A percentile compares a stretch with the other conserved stretches of the same genome.
Evolutionary conservation across 108 stramenopile species (phyloP).

Genomic region (Fistulifera pelliculosa): DNA sequence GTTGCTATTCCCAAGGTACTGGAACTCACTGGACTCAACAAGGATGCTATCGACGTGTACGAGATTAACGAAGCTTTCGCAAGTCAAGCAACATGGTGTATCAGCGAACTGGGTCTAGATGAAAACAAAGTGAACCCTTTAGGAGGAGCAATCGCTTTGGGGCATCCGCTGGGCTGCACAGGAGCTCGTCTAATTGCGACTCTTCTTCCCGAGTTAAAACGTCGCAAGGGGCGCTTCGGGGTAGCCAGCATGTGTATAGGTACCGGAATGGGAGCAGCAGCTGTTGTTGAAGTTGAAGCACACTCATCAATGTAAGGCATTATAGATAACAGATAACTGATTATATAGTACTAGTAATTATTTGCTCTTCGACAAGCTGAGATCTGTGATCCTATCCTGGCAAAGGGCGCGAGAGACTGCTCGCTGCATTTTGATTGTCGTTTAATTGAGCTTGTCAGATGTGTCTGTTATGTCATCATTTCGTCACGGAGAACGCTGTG

Average conservation of each 20-base stretch:
- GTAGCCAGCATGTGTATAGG: constrained; percentile 96
- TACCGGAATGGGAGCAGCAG: constrained; percentile 95
- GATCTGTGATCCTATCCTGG: no score
- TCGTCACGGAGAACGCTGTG: no score
- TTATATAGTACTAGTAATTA: no score
- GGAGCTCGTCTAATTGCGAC: constrained; percentile 90
- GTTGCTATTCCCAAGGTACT: constrained; percentile 88
- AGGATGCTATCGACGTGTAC: constrained; percentile 83
- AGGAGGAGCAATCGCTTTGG: constrained; percentile 95
- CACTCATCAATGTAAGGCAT: constrained; percentile 10
- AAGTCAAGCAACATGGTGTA: constrained; percentile 75
- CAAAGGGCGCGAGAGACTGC: no score
- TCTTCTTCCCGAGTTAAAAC: constrained; percentile 80
- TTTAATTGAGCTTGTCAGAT: no score
- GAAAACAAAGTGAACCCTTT: constrained; percentile 87
- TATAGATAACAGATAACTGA: no score
- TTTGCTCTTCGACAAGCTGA: no score
- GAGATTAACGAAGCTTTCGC: constrained; percentile 99
- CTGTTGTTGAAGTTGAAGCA: constrained; percentile 81
- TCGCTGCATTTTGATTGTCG: no score
- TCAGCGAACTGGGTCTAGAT: constrained; percentile 49
- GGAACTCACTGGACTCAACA: constrained; percentile 30
- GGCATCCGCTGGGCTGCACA: constrained; percentile 93
- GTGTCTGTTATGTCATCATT: no score
- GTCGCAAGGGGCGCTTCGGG: constrained; percentile 51